A percentile compares a stretch with the other conserved stretches of the same genome.
These are phyloP conservation scores for Hanseniaspora gamundiae DNA, from an alignment of 1,139 yeast genomes.

Conservation along the genomic window DNA sequence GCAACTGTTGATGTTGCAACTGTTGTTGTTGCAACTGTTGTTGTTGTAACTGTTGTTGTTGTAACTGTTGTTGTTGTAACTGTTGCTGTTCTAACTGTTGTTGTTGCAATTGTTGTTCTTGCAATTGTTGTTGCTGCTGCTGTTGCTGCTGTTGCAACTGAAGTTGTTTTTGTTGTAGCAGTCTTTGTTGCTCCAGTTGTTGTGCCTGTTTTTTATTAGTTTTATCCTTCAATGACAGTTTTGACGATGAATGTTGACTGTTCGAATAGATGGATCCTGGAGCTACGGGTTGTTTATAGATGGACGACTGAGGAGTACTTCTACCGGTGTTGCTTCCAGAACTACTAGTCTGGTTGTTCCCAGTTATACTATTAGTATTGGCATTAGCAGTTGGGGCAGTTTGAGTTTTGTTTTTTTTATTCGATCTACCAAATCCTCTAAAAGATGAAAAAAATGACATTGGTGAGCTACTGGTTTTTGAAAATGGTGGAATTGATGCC, in stretches of 20 bases:
- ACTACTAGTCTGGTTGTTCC: background rate
- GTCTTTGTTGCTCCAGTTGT: conserved; percentile 12
- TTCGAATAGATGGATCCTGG: conserved; percentile 19
- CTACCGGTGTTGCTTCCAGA: conserved; percentile 3
- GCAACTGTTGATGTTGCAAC: conserved; percentile 4
- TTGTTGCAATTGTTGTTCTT: conserved; percentile 6
- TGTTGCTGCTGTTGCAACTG: conserved; percentile 7
- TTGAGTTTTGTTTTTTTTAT: conserved; percentile 28
- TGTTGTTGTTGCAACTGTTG: conserved; percentile 6
- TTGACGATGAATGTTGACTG: conserved; percentile 26
- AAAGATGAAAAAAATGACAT: conserved; percentile 8
- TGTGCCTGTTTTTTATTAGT: conserved; percentile 23
- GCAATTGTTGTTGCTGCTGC: conserved; percentile 4
- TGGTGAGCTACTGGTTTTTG: background rate
- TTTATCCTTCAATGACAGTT: conserved; percentile 26
- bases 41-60: conserved; percentile 6
- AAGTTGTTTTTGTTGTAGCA: conserved; percentile 7
- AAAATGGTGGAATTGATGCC: no score
- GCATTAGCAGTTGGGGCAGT: conserved; percentile 9
- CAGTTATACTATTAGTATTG: conserved; percentile 2
- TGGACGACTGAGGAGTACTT: conserved; percentile 14
- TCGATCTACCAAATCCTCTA: conserved; percentile 30
- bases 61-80: conserved; percentile 9
- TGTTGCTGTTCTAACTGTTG: conserved; percentile 10
- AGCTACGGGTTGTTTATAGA: conserved; percentile 10